Conservation (phyloP, 2,329 filamentous ascomycete species). For the Penicillium corylophilum region DNA sequence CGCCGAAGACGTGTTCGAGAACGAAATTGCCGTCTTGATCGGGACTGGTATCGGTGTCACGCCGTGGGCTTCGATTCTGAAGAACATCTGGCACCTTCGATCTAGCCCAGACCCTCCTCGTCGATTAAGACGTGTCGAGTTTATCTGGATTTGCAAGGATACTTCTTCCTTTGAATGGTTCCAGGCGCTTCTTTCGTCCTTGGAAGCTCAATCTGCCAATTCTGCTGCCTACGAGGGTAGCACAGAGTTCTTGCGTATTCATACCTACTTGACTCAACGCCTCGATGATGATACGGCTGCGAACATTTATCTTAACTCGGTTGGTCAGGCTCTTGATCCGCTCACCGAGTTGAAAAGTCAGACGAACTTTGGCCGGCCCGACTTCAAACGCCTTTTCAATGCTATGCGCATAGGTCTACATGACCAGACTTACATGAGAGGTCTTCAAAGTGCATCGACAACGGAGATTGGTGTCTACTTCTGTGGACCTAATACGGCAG, state of each 20-base stretch:
- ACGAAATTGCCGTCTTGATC: constrained; percentile 75
- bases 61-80: constrained; percentile 83
- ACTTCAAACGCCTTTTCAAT: constrained; percentile 77
- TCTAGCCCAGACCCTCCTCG: constrained; percentile 84
- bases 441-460: constrained; percentile 70
- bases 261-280: constrained; percentile 94
- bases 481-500: constrained; percentile 80
- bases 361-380: constrained; percentile 92
- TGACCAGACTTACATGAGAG: constrained; percentile 79
- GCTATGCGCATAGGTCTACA: constrained; percentile 86
- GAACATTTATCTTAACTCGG: constrained; percentile 95
- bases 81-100: constrained; percentile 97
- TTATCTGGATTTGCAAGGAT: constrained; percentile 98
- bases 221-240: constrained; percentile 57
- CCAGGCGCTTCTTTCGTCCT: constrained; percentile 84
- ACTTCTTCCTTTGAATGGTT: constrained; percentile 98
- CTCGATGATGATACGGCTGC: constrained; percentile 89
- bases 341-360: constrained; percentile 85
- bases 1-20: constrained; percentile 96
- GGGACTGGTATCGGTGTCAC: constrained; percentile 82
- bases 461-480: constrained; percentile 97
- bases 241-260: constrained; percentile 88
- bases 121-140: constrained; percentile 90
- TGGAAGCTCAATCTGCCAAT: constrained; percentile 80
- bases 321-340: constrained; percentile 83